These are phyloP conservation scores for Penicillium longicatenatum DNA, from an alignment of 495 filamentous ascomycete genomes.

Conservation along the genomic window DNA sequence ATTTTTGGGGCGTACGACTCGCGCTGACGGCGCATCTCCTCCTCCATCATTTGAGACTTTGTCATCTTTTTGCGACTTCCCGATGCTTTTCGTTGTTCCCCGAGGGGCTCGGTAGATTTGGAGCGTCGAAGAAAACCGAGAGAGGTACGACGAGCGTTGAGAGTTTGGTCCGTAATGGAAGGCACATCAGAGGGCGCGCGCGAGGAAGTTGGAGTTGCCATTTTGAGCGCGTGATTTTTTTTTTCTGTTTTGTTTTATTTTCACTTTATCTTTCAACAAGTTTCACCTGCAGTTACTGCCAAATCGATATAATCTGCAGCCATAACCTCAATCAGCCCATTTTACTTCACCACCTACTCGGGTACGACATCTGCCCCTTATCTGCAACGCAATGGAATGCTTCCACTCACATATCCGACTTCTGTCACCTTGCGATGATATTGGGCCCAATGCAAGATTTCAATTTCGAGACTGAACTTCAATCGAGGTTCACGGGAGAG, in stretches of 20 bases:
- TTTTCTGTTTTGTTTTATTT: slow-evolving; percentile 4
- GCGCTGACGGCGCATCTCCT: slow-evolving; percentile 68
- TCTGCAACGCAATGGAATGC: slow-evolving; percentile 1
- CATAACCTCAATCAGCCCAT: slow-evolving; percentile 2
- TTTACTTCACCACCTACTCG: background rate
- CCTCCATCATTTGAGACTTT: slow-evolving; percentile 58
- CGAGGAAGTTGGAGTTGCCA: slow-evolving; percentile 25
- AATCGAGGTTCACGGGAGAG: background rate
- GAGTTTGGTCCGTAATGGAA: slow-evolving; percentile 24
- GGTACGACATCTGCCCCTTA: background rate
- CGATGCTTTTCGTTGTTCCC: slow-evolving; percentile 45
- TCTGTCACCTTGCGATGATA: background rate
- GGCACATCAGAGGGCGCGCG: slow-evolving; percentile 25
- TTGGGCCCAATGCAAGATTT: background rate
- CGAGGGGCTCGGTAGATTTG: slow-evolving; percentile 69
- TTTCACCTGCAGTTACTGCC: background rate
- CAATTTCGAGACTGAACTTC: background rate
- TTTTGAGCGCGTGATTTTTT: slow-evolving; percentile 10
- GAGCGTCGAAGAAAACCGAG: slow-evolving; percentile 74
- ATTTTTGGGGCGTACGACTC: slow-evolving; percentile 66
- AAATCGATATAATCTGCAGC: slow-evolving; percentile 3
- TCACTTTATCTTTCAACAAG: slow-evolving; percentile 1
- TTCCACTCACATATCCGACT: slow-evolving; percentile 7
- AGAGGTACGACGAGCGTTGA: slow-evolving; percentile 41
- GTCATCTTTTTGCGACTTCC: slow-evolving; percentile 67